Evolutionary conservation across 1,284 basidiomycete genomes (phyloP), one percentile per base, ranked within the genome.

Genomic region (Mycosarcoma maydis): DNA sequence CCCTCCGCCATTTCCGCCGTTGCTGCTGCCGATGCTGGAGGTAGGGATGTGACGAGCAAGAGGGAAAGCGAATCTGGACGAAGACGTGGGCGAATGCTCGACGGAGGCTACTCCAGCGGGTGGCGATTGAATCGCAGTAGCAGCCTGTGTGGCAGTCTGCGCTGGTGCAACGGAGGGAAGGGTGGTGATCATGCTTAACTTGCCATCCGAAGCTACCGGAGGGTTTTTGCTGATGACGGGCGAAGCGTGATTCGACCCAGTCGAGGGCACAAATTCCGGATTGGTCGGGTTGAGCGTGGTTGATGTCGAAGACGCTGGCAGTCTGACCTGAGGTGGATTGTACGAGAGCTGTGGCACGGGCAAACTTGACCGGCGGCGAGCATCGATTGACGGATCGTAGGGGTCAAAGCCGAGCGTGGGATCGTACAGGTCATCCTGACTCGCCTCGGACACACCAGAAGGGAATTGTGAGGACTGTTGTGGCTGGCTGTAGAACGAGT

Each of bases 231-330:
- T 49, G 13, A 67, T 50, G 16, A 64, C 52, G 5, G 72, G 68
- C 3, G 68, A 71, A 16, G 55, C 59, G 32, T 64, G 55, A 5
- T 58, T 71, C 13, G 71, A 73, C 4, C 66, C 65, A 0, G 56
- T 60, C n/a, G 66, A 65, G 5, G 72, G 72, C 6, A 74, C 57
- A 29, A 74, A 74, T 32, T 74, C 72, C 5, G 68, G 72, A 42
- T 74, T 74, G 27, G 70, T 60, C 13, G 72, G 72, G 42, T 74
- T 74, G 39, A 74, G 64, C 6, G 49, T 46, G 9, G 62, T 64
- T 17, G 44, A 36, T 0, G 53, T 54, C 2, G 50, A 40, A 17
- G 50, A 51, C 8, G 59, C 16, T 6, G 59, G 45, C 46, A 61
- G 20, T 27, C 41, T 37, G 27, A 55, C 22, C 20, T 44, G 47